Base-by-base conservation (phyloP, 2,329 filamentous ascomycete species). In the Fusarium sp. region DNA sequence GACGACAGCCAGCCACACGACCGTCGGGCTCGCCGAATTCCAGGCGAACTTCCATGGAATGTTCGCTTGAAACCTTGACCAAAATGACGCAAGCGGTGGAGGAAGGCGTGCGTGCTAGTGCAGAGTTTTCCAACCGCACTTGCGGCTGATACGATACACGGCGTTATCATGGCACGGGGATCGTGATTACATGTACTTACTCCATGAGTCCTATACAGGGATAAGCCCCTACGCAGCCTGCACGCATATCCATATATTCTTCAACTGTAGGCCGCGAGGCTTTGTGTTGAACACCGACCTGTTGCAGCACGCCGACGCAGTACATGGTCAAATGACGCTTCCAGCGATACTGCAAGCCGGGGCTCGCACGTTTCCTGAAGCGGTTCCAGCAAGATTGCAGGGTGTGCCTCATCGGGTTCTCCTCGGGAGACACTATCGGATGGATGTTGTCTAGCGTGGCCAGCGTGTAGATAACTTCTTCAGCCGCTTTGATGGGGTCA, bases 221-320 rank as follows among this genome's bases (percentile, higher is more conserved):
- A 15, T 65, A 65, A 6, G 62, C 62, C 13, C 63, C 63, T 15
- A 66, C 62, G 16, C 63, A 66, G 15, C 62, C 63, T 11, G 63
- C 63, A n/a, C 63, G 48, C 63, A 66, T 66, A 23, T 66, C 62
- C 63, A 66, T 66, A 30, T 66, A 66, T 7, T 66, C 62, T 11
- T 40, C 34, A n/a, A 65, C n/a, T 6, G 30, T 61, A 37, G 43
- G 55, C 18, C 63, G 43, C 10, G 36, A 43, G 10, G 54, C 40
- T 3, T 18, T 48, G 16, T 66, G 37, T 4, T 66, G 63, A 7
- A 66, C 62, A 11, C 54, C 63, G 13, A 66, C 62, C 30, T 66
- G 63, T 13, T 66, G 63, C 9, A 66, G 27, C 5, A 66, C 63
- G 11, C 63, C 63, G 7, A 66, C 40, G 15, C 63, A 66, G 34